Evolutionary conservation across 2,329 filamentous ascomycete genomes (phyloP), one percentile per base, ranked within the genome.

Genomic region (Paecilomyces variotii): DNA sequence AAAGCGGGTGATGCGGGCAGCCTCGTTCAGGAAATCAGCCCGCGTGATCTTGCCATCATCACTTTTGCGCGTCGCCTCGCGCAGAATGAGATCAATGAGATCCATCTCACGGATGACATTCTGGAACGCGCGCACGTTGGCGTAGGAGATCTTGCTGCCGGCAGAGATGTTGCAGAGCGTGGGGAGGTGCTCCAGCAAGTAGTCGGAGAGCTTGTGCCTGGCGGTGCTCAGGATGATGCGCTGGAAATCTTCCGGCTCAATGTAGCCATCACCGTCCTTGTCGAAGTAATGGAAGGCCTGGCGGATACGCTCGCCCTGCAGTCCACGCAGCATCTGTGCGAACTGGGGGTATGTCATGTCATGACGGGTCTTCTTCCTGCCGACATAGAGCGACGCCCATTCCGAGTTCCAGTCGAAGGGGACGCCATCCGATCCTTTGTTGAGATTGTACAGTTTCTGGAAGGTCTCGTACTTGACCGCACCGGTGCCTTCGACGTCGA

Each of bases 61-160:
- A 73, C 90, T 95, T 79, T 92, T 91, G 67, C 81, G 79, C 63
- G 91, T 89, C 39, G 94, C 94, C 70, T 91, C 91, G 65, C 91
- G 87, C 64, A 99, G 84, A 70, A 99, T 91, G 65, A 96, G 80
- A 79, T 99, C 94, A 55, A 97, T 90, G 68, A 97, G 83, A 70
- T 99, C 94, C 90, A 99, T 97, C 77, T 97, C 92, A 69, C 89
- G 87, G 67, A 99, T 93, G 76, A 99, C 87, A 74, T 99, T 99
- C 79, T 96, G 92, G 80, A 99, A 99, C 39, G 94, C 94, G 65
- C 94, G 87, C 32, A 99, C 94, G 72, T 96, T 97, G 73, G 94
- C 91, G 72, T 99, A 99, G 5, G 92, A 97, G 67, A 99, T 94
- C 78, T 95, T 96, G 80, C 86, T 94, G 62, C 91, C 87, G 34